Evolutionary conservation across 176 grass and related monocot species (phyloP).

Genomic region (Cenchrus purpureus): DNA sequence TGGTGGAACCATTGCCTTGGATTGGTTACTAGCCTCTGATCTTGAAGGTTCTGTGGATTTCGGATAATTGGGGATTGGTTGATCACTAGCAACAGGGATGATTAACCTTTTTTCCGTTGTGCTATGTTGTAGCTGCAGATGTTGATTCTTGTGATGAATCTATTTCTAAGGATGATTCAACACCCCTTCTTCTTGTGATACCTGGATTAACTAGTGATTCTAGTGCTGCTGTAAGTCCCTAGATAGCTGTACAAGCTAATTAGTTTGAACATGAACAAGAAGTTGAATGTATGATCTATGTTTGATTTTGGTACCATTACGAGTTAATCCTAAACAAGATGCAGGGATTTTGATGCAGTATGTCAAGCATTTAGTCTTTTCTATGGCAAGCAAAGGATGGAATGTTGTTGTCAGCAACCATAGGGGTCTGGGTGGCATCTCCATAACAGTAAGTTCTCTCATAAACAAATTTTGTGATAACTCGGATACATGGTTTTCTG

Average conservation of each 20-base stretch:
- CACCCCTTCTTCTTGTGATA: constrained; percentile 77
- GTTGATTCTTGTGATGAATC: constrained; percentile 40
- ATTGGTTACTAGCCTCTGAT: constrained; percentile 84
- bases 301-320: background rate
- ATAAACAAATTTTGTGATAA: constrained; percentile 22
- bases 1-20: constrained; percentile 95
- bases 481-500: background rate
- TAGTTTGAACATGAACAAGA: constrained; percentile 24
- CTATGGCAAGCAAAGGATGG: constrained; percentile 76
- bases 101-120: constrained; percentile 3
- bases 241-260: constrained; percentile 4
- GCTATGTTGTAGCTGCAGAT: constrained; percentile 55
- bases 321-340: constrained; percentile 34
- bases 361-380: constrained; percentile 80
- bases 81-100: constrained; percentile 15
- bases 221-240: constrained; percentile 74
- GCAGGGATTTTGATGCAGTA: constrained; percentile 59
- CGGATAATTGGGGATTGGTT: constrained; percentile 26
- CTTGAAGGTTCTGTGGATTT: constrained; percentile 52
- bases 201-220: constrained; percentile 97
- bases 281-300: constrained; percentile 2
- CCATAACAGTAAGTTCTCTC: constrained; percentile 80
- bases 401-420: constrained; percentile 95
- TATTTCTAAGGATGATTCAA: constrained; percentile 71
- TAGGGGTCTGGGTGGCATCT: constrained; percentile 90